phyloP scores from a whole-genome alignment of 2,329 filamentous ascomycete genomes.

The Sclerotinia glacialis region DNA sequence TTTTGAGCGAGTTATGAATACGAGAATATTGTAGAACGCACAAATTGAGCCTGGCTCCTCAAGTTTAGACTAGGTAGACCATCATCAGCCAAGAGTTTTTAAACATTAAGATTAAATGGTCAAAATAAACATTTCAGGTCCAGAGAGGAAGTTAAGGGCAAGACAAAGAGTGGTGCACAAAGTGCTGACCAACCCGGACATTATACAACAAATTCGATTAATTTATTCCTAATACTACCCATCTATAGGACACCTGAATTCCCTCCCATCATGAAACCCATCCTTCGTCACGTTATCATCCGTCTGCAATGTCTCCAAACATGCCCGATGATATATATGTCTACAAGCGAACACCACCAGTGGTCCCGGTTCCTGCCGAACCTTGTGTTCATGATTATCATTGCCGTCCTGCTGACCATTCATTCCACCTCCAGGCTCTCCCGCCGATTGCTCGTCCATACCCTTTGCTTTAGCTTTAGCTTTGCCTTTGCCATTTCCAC shows the following conservation, averaged over 20 bases:
- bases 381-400: constrained; percentile 38
- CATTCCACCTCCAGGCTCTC: constrained; percentile 39
- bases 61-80: not conserved
- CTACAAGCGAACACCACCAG: constrained; percentile 67
- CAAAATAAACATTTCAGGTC: not conserved
- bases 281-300: constrained; percentile 48
- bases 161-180: not conserved
- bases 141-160: not conserved
- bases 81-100: not conserved
- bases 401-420: constrained; percentile 33
- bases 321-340: constrained; percentile 68
- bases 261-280: constrained; percentile 50
- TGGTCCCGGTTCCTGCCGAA: constrained; percentile 57
- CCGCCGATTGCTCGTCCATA: constrained; percentile 41
- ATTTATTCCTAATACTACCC: constrained; percentile 42
- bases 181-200: not conserved
- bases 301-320: constrained; percentile 64
- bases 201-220: constrained; percentile 16
- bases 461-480: constrained; percentile 41
- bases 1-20: not conserved
- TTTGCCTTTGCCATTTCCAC: constrained; percentile 31
- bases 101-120: not conserved
- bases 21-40: not conserved
- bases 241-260: constrained; percentile 42
- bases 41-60: not conserved